These are phyloP conservation scores for Populus nigra DNA, from an alignment of 345 rosid genomes.

Conservation along the genomic window DNA sequence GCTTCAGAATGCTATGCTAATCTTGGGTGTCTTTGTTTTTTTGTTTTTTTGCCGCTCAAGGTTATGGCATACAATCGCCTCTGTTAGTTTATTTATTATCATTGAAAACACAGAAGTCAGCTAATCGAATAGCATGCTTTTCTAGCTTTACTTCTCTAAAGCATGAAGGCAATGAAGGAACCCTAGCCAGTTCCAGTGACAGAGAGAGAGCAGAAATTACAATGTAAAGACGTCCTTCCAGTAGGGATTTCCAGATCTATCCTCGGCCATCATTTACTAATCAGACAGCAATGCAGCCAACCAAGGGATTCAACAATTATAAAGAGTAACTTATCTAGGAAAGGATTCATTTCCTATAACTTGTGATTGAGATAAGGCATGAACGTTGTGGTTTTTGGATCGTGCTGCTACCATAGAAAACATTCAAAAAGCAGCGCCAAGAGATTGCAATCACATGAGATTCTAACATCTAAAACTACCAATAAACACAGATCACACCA, in stretches of 20 bases:
- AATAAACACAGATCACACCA: background rate
- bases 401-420: background rate
- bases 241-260: background rate
- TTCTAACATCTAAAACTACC: background rate
- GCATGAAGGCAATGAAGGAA: background rate
- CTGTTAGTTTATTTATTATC: background rate
- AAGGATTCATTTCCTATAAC: background rate
- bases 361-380: background rate
- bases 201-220: background rate
- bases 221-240: background rate
- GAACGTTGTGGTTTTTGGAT: background rate
- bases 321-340: background rate
- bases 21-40: conserved; percentile 30
- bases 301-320: background rate
- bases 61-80: background rate
- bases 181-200: background rate
- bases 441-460: background rate
- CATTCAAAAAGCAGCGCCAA: conserved; percentile 2
- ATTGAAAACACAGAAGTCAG: conserved; percentile 5
- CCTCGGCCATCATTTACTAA: background rate
- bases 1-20: conserved; percentile 2
- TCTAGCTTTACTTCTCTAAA: background rate
- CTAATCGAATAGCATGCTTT: background rate
- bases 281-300: background rate
- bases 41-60: conserved; percentile 14